Conservation (phyloP, 257 asterid genomes). For the Knoxia roxburghii region DNA sequence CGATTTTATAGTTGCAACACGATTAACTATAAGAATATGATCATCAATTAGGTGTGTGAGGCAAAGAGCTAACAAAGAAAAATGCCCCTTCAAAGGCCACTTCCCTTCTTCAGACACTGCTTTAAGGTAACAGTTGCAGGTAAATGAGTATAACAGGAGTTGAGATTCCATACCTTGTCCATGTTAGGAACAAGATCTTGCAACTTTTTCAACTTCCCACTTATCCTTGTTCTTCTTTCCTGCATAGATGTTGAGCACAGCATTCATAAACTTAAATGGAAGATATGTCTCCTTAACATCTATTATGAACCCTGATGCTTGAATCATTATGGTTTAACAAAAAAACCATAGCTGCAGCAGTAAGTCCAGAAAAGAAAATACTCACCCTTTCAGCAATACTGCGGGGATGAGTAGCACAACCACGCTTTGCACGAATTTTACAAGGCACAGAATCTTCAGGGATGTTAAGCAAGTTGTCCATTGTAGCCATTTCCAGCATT, state of each 20-base stretch:
- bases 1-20: no score
- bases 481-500: conserved; percentile 50
- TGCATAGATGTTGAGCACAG: conserved; percentile 10
- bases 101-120: not conserved
- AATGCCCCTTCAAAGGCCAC: not conserved
- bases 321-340: not conserved
- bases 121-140: no score
- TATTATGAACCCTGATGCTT: not conserved
- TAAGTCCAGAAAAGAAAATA: not conserved
- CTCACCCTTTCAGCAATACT: conserved; percentile 88
- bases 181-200: conserved; percentile 97
- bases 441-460: conserved; percentile 85
- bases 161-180: conserved; percentile 95
- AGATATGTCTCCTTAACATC: not conserved
- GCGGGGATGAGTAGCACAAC: conserved; percentile 93
- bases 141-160: not conserved
- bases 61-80: not conserved
- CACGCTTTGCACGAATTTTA: conserved; percentile 91
- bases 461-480: conserved; percentile 67
- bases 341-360: not conserved
- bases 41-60: no score
- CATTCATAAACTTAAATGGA: not conserved
- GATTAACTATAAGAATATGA: no score
- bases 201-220: conserved; percentile 77
- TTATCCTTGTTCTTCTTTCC: conserved; percentile 92